phyloP scores from a whole-genome alignment of 768 basidiomycete species.

The Lentinula sp. region DNA sequence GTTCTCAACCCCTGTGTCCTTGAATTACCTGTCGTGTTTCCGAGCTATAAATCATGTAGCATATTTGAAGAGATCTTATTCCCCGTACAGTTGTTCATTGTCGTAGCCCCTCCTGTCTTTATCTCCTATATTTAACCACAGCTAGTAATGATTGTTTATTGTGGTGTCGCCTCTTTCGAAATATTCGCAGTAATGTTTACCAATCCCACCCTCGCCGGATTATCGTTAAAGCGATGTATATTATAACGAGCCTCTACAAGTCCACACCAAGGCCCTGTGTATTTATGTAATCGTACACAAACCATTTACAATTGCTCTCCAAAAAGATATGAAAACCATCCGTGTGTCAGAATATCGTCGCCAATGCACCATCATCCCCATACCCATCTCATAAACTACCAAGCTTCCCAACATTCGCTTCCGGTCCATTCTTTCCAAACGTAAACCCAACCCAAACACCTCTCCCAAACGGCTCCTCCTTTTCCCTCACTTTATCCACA shows the following conservation, averaged over 20 bases:
- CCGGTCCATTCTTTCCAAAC: constrained; percentile 82
- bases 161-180: too few relatives aligned
- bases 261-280: too few relatives aligned
- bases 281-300: too few relatives aligned
- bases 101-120: not conserved
- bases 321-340: not conserved
- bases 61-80: not conserved
- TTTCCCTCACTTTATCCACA: constrained; percentile 88
- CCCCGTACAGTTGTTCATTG: not conserved
- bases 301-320: too few relatives aligned
- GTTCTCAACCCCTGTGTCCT: not conserved
- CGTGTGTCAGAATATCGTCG: constrained; percentile 51
- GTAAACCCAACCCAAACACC: constrained; percentile 93
- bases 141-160: not conserved
- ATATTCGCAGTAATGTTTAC: too few relatives aligned
- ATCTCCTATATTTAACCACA: not conserved
- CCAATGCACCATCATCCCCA: constrained; percentile 38
- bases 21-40: not conserved
- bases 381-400: constrained; percentile 21
- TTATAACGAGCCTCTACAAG: too few relatives aligned
- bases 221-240: too few relatives aligned
- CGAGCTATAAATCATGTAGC: not conserved
- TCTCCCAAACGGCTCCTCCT: constrained; percentile 62
- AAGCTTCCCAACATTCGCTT: constrained; percentile 26
- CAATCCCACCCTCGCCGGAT: too few relatives aligned